Base-by-base conservation (phyloP, 2,329 filamentous ascomycete genomes). In the Fusarium sp. region DNA sequence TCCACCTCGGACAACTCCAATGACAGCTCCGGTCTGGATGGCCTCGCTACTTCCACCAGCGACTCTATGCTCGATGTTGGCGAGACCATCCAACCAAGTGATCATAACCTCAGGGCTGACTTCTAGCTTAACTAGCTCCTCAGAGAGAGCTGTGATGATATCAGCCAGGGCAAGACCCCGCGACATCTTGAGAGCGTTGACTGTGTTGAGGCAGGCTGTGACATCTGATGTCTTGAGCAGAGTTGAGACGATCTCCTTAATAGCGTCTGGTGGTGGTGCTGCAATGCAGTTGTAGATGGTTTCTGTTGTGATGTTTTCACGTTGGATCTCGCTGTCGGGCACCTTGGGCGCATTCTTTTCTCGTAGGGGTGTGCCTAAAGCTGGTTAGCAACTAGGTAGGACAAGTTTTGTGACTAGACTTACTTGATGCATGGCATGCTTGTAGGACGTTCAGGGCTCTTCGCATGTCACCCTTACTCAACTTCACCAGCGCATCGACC, bases 231-330 rank as follows among this genome's bases (percentile, higher is more conserved):
- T 98, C 57, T 88, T 90, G 28, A 98, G 87, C 32, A 99, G 86
- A 1, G 93, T 97, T 71, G 91, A 87, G 71, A 94, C 86, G 56
- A 99, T 98, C 73, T 92, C 89, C 71, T 88, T 87, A 76, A 98
- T 93, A 74, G 97, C 95, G 25, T 91, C 89, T 1, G 96, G 96
- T 72, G 97, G 94, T 6, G 96, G 96, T 3, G 95, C 95, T 11
- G 96, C 96, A 77, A 99, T 97, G 80, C 96, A 99, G 80, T 94
- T 94, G 85, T 98, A 99, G 76, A 99, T 98, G 10, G 93, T 93
- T 78, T 97, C 92, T 37, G 92, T 97, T 72, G 98, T 97, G 72
- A 93, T 88, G 63, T 74, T 85, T 30, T 98, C 95, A 42, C 93
- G 87, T 58, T 91, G 85, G 28, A 94, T 89, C 56, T 90, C 86